A percentile compares a stretch with the other conserved stretches of the same genome.
Evolutionary conservation across 2,329 filamentous ascomycete genomes (phyloP).

Genomic region (Colletotrichum sp.): DNA sequence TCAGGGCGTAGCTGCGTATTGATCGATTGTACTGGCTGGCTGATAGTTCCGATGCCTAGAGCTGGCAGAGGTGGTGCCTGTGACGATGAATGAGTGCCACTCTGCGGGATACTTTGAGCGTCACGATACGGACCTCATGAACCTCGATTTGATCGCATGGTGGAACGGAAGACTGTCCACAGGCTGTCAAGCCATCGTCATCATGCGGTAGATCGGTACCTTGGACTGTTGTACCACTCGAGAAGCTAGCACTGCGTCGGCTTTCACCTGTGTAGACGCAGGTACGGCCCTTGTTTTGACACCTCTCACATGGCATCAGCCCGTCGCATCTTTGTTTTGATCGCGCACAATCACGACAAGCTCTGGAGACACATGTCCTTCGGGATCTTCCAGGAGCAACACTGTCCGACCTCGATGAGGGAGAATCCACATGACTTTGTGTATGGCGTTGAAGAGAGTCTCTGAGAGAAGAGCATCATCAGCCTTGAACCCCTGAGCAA

Average conservation of each 20-base stretch:
- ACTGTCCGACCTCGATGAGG: accelerated
- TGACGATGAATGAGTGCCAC: neutral
- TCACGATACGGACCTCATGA: neutral
- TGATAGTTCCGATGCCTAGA: neutral
- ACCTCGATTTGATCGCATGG: neutral
- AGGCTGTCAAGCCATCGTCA: neutral
- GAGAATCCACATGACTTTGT: neutral
- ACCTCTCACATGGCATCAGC: neutral
- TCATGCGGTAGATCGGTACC: neutral
- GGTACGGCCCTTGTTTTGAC: neutral
- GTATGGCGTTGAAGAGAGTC: neutral
- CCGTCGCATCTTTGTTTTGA: neutral
- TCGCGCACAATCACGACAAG: neutral
- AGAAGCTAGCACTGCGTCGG: neutral
- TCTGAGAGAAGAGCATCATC: neutral
- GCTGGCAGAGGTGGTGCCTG: neutral
- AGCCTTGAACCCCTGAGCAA: neutral
- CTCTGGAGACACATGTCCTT: neutral
- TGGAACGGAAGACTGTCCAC: neutral
- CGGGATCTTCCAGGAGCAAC: neutral
- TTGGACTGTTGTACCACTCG: neutral
- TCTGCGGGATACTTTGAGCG: accelerated
- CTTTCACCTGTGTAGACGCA: neutral
- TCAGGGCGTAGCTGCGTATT: neutral
- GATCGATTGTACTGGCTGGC: neutral